Evolutionary conservation across 371 early-diverging fungal genomes (phyloP).

Genomic region (Coemansia sp.): DNA sequence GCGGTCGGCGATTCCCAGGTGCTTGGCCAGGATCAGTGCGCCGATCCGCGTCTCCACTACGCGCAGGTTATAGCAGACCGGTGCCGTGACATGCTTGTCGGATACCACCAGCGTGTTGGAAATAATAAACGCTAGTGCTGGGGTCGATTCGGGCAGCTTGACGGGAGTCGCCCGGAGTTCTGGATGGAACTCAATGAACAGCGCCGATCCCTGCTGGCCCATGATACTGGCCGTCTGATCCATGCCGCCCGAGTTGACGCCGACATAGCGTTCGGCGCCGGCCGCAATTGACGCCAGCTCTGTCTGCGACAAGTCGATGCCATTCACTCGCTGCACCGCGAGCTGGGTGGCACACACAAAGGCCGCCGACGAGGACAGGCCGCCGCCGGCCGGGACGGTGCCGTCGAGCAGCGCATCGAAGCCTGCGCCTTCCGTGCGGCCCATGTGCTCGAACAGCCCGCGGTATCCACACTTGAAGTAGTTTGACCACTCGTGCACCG

Average conservation of each 20-base stretch:
- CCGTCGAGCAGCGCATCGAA: constrained; percentile 32
- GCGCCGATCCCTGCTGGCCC: constrained; percentile 68
- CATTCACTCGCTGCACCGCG: constrained; percentile 54
- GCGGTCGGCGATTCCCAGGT: constrained; percentile 50
- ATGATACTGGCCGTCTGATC: constrained; percentile 74
- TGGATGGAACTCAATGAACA: constrained; percentile 85
- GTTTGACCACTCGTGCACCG: constrained; percentile 22
- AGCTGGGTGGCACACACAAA: constrained; percentile 54
- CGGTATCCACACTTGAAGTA: constrained; percentile 49
- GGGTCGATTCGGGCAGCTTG: constrained; percentile 57
- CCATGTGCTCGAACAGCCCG: constrained; percentile 63
- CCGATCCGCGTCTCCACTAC: constrained; percentile 92
- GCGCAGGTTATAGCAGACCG: constrained; percentile 87
- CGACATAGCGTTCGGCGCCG: constrained; percentile 70
- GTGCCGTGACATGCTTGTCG: constrained; percentile 88
- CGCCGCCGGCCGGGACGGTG: constrained; percentile 32
- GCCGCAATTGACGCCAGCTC: constrained; percentile 33
- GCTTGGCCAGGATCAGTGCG: constrained; percentile 65
- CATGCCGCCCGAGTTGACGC: constrained; percentile 66
- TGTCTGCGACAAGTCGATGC: constrained; percentile 17
- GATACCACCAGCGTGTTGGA: constrained; percentile 86
- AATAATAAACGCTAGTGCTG: constrained; percentile 74
- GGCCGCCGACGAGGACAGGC: constrained; percentile 37
- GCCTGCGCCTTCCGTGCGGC: constrained; percentile 16
- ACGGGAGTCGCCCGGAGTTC: constrained; percentile 65